phyloP scores from a whole-genome alignment of 345 rosid species.

The Capsella bursapastoris region DNA sequence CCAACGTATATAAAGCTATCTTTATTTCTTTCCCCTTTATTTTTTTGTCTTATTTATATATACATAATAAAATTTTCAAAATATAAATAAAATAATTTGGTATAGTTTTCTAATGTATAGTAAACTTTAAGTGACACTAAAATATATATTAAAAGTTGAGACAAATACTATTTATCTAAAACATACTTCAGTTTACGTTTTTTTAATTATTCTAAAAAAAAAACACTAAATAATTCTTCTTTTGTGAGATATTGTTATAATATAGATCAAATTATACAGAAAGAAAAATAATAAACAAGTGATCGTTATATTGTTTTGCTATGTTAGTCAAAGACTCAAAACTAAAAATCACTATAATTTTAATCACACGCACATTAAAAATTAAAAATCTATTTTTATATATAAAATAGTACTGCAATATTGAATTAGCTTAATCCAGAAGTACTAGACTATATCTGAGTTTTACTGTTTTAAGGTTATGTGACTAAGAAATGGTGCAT shows the following conservation, averaged over 20 bases:
- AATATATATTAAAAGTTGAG: too few species aligned
- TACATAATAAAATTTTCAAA: neutral
- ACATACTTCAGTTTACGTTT: too few species aligned
- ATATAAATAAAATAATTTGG: neutral
- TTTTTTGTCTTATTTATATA: neutral
- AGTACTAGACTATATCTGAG: neutral
- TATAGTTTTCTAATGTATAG: too few species aligned
- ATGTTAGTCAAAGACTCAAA: neutral
- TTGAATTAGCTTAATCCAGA: neutral
- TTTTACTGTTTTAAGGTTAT: conserved; percentile 18
- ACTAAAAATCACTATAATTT: neutral
- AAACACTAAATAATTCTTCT: too few species aligned
- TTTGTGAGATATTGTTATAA: too few species aligned
- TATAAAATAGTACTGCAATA: neutral
- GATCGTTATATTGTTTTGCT: neutral
- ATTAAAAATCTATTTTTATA: neutral
- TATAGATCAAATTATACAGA: too few species aligned
- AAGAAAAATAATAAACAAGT: too few species aligned
- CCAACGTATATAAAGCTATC: conserved; percentile 41
- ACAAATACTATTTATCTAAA: too few species aligned
- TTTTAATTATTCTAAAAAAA: too few species aligned
- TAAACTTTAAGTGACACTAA: too few species aligned
- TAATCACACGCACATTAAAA: neutral
- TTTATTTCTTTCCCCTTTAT: conserved; percentile 35
- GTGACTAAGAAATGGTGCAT: conserved; percentile 28